phyloP scores from a whole-genome alignment of 441 rosid genomes.

The Gossypium davidsonii region DNA sequence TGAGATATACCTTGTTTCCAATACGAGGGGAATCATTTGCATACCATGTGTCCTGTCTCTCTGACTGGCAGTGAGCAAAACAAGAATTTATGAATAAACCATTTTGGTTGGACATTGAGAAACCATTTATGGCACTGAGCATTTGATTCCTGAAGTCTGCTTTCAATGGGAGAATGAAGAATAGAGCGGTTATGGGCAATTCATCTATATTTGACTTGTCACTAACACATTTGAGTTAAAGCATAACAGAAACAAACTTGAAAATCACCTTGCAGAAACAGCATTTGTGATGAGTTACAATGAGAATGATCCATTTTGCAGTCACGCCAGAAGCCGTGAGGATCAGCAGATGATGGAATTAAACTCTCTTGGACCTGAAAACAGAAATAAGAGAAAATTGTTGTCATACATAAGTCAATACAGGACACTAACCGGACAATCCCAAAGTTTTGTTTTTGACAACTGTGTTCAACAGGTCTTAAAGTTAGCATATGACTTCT shows the following conservation, averaged over 20 bases:
- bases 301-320: slow-evolving; percentile 40
- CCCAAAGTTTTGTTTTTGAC: not conserved
- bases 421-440: not conserved
- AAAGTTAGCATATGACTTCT: not conserved
- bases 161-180: slow-evolving; percentile 6
- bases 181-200: not conserved
- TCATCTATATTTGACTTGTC: not conserved
- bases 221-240: not conserved
- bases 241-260: not conserved
- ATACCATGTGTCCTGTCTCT: slow-evolving; percentile 66
- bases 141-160: slow-evolving; percentile 56
- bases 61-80: slow-evolving; percentile 67
- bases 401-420: not conserved
- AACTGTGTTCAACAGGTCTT: not conserved
- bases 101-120: slow-evolving; percentile 35
- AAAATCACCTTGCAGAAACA: slow-evolving; percentile 48
- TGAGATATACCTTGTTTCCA: slow-evolving; percentile 32
- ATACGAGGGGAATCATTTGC: slow-evolving; percentile 50
- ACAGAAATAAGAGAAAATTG: not conserved
- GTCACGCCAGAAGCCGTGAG: slow-evolving; percentile 44
- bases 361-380: slow-evolving; percentile 42
- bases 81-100: slow-evolving; percentile 68
- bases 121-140: slow-evolving; percentile 37
- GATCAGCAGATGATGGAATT: slow-evolving; percentile 50
- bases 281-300: slow-evolving; percentile 46